Percentiles rank a stretch among this genome's conserved stretches.
phyloP scores from a whole-genome alignment of 2,329 filamentous ascomycete species.

The Pseudogymnoascus sp. region DNA sequence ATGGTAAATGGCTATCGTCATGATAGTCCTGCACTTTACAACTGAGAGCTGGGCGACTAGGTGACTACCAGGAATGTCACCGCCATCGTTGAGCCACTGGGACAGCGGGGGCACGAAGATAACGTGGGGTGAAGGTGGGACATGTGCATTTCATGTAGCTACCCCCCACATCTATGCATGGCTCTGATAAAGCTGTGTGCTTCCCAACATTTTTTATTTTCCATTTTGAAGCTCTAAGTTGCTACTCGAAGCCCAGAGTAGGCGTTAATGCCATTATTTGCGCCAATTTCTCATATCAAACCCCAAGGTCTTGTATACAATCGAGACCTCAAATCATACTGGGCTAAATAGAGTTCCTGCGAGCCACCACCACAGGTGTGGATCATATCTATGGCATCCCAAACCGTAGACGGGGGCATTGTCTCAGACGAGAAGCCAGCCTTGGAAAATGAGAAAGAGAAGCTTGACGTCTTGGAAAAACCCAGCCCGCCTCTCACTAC shows the following conservation, averaged over 20 bases:
- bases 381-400: not conserved
- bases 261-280: not conserved
- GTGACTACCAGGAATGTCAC: not conserved
- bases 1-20: not conserved
- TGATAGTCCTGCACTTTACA: not conserved
- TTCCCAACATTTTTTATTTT: not conserved
- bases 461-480: not conserved
- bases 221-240: not conserved
- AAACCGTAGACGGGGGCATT: not conserved
- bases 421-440: not conserved
- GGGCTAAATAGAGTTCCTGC: not conserved
- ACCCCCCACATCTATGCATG: not conserved
- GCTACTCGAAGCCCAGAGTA: not conserved
- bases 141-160: not conserved
- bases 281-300: not conserved
- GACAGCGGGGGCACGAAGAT: not conserved
- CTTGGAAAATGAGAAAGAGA: not conserved
- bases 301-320: not conserved
- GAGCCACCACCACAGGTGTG: not conserved
- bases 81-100: not conserved
- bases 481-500: not conserved
- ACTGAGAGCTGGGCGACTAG: not conserved
- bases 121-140: not conserved
- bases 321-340: not conserved
- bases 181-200: not conserved